phyloP scores from a whole-genome alignment of 2,329 filamentous ascomycete species.

The Mariannaea elegans region DNA sequence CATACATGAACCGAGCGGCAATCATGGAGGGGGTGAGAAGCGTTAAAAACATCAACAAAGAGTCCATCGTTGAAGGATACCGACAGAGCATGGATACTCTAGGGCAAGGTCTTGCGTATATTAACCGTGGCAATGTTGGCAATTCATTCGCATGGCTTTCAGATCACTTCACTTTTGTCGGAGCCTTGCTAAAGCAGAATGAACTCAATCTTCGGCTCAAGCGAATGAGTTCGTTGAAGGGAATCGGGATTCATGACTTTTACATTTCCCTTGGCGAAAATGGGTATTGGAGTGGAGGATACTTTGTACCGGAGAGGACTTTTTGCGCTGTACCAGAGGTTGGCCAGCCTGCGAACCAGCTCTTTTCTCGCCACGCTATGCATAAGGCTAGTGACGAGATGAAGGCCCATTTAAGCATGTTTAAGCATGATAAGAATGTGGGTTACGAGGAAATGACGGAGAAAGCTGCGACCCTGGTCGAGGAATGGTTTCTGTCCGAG shows the following conservation, averaged over 20 bases:
- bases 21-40: constrained; percentile 62
- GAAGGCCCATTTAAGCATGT: constrained; percentile 75
- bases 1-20: constrained; percentile 79
- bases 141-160: constrained; percentile 81
- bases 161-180: constrained; percentile 87
- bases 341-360: constrained; percentile 49
- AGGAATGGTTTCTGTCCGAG: constrained; percentile 64
- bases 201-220: constrained; percentile 76
- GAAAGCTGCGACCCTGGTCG: constrained; percentile 64
- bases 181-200: constrained; percentile 76
- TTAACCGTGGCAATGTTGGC: constrained; percentile 67
- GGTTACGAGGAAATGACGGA: constrained; percentile 72
- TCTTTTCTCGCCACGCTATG: constrained; percentile 68
- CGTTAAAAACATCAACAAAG: constrained; percentile 57
- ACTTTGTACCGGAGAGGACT: constrained; percentile 73
- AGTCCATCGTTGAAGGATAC: constrained; percentile 58
- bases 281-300: constrained; percentile 68
- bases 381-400: constrained; percentile 75
- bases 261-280: constrained; percentile 81
- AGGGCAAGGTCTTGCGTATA: constrained; percentile 63
- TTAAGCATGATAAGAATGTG: constrained; percentile 67
- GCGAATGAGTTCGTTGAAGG: constrained; percentile 66
- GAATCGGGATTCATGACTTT: constrained; percentile 76
- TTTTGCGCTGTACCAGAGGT: constrained; percentile 77
- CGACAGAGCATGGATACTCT: constrained; percentile 58